Percentiles rank a stretch among this genome's conserved stretches.
phyloP scores from a whole-genome alignment of 441 rosid species.

The Erodium texanum region DNA sequence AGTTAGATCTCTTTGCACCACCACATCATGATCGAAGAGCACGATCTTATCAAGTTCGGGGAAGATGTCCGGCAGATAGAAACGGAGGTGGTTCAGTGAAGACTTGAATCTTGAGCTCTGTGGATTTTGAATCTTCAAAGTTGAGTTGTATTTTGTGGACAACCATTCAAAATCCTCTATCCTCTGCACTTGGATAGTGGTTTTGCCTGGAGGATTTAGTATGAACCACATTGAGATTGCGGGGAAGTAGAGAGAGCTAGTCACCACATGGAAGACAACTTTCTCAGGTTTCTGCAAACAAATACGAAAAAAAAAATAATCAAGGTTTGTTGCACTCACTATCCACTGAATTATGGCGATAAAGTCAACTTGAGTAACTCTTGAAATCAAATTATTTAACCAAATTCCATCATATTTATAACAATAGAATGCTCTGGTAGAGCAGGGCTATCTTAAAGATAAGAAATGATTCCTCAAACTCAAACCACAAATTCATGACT shows the following conservation, averaged over 20 bases:
- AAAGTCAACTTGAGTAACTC: background rate
- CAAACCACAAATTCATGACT: background rate
- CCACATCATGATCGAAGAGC: constrained; percentile 85
- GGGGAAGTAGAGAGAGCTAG: constrained; percentile 75
- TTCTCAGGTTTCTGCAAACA: constrained; percentile 63
- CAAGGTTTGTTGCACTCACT: background rate
- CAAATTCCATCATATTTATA: too few relatives aligned
- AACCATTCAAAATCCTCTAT: constrained; percentile 46
- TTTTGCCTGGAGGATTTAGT: constrained; percentile 55
- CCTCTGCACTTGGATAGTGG: constrained; percentile 58
- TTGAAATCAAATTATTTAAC: background rate
- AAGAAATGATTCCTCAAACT: background rate
- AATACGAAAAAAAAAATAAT: constrained; percentile 11
- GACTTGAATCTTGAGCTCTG: constrained; percentile 57
- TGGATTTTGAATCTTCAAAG: constrained; percentile 47
- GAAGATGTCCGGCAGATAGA: constrained; percentile 71
- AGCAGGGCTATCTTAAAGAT: background rate
- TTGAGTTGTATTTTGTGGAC: constrained; percentile 35
- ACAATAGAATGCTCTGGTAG: background rate
- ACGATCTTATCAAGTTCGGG: constrained; percentile 63
- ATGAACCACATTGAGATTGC: constrained; percentile 92
- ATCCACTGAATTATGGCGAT: background rate
- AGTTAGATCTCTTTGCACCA: constrained; percentile 63
- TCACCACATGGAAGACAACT: constrained; percentile 68
- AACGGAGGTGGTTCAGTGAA: constrained; percentile 71